These are phyloP conservation scores for Scutellaria galericulata DNA, from an alignment of 257 asterid species.

Conservation along the genomic window DNA sequence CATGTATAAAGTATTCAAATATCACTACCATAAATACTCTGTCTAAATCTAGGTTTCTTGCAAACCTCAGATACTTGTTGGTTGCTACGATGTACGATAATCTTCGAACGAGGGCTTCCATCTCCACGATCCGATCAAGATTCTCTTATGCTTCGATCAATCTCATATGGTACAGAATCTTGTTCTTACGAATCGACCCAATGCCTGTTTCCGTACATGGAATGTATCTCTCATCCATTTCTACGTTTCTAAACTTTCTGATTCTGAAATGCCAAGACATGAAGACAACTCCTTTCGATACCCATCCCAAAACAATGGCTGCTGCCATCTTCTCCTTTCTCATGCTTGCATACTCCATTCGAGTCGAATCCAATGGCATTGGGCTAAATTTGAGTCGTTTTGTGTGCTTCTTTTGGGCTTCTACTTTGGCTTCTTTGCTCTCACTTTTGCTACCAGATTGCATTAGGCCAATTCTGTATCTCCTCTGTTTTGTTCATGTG, in stretches of 20 bases:
- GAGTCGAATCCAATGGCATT: neutral
- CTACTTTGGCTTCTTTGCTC: constrained; percentile 5
- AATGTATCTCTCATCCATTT: constrained; percentile 19
- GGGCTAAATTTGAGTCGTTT: neutral
- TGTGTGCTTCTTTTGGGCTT: constrained; percentile 1
- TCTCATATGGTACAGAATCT: neutral
- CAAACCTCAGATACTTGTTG: too few species aligned
- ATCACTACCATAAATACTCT: too few species aligned
- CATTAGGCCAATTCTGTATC: constrained; percentile 20
- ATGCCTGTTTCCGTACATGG: neutral
- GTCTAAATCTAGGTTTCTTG: too few species aligned
- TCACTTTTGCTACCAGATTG: constrained; percentile 14
- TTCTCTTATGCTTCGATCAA: neutral
- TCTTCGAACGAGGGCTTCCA: too few species aligned
- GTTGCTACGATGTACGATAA: too few species aligned
- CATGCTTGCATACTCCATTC: constrained; percentile 12
- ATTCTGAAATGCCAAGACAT: constrained; percentile 28
- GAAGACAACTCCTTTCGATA: constrained; percentile 5
- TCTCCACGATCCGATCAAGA: neutral
- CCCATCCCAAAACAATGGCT: constrained; percentile 28
- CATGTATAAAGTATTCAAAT: too few species aligned
- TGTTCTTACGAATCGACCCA: neutral
- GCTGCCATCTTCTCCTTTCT: neutral
- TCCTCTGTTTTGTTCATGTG: constrained; percentile 9
- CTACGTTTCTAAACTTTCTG: constrained; percentile 4